These are phyloP conservation scores for Patellifolia procumbens DNA, from an alignment of 179 eudicot species.

Conservation along the genomic window DNA sequence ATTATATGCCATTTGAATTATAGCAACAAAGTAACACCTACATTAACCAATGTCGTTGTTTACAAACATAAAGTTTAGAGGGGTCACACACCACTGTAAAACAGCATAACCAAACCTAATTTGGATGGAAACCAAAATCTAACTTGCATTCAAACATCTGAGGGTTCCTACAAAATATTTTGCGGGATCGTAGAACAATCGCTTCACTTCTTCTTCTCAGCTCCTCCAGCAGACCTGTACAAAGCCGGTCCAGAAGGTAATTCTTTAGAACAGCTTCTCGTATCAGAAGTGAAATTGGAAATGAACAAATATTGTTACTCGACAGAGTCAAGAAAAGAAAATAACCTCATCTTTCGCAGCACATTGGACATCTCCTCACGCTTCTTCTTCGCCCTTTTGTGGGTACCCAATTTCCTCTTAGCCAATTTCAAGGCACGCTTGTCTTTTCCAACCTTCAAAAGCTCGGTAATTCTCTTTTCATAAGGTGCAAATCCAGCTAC, in stretches of 20 bases:
- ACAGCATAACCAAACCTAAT: conserved; percentile 1
- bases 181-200: not conserved
- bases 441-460: conserved; percentile 31
- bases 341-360: conserved; percentile 36
- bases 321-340: not conserved
- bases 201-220: conserved; percentile 39
- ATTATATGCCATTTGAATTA: not conserved
- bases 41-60: conserved; percentile 4
- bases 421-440: conserved; percentile 35
- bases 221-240: conserved; percentile 39
- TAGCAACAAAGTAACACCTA: conserved; percentile 11
- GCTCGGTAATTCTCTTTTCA: conserved; percentile 37
- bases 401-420: conserved; percentile 37
- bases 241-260: conserved; percentile 9
- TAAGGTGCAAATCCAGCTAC: conserved; percentile 53
- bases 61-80: conserved; percentile 7
- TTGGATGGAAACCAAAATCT: not conserved
- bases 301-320: not conserved
- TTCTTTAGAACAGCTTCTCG: not conserved
- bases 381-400: conserved; percentile 46
- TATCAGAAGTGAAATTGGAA: not conserved
- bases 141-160: conserved; percentile 1
- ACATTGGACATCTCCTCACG: conserved; percentile 44
- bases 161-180: conserved; percentile 11
- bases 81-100: not conserved